Evolutionary conservation across 345 rosid species (phyloP), one percentile per base, ranked within the genome.

Genomic region (Lepidium africanum): DNA sequence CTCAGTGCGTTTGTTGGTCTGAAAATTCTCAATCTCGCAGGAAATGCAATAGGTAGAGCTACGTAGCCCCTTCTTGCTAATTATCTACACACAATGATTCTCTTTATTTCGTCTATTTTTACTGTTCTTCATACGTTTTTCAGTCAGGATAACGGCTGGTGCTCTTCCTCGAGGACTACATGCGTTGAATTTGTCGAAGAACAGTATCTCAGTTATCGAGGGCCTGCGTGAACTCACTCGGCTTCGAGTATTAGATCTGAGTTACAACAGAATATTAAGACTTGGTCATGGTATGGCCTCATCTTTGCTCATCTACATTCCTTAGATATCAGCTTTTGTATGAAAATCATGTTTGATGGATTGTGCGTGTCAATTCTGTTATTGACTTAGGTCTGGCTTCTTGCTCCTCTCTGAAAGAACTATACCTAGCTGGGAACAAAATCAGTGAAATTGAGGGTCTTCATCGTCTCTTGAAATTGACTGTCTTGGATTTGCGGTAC

Each of bases 81-180:
- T 55, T 42, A 53, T 13, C 10, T 30, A 13, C 45, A 37, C 55
- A 16, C 36, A 54, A 57, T 73, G 60, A 15, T 39, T 35, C 48
- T 32, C 35, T 62, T 38, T 33, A 42, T 70, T 15, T 46, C 33
- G 21, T 54, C 63, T 63, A 32, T 33, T 32, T 23, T 67, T 36
- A 75, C 57, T 47, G 46, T 23, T 55, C 46, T 48, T 39, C 11
- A 54, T 63, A 42, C 59, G 2, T 63, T 41, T 52, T 57, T 15
- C 82, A 94, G 99, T 74, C 50, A 86, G 91, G 78, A 89, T 94
- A 64, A 81, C 87, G 7, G 85, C 91, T 51, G 96, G 96, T 50
- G 83, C 96, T 59, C 96, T 94, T 66, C 99, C 99, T 73, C 86
- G 93, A 56, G 99, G 99, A 48, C 86, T 94, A 57, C 97, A 89